Evolutionary conservation across 306 rosid genomes (phyloP).

Genomic region (Ziziphus jujuba): DNA sequence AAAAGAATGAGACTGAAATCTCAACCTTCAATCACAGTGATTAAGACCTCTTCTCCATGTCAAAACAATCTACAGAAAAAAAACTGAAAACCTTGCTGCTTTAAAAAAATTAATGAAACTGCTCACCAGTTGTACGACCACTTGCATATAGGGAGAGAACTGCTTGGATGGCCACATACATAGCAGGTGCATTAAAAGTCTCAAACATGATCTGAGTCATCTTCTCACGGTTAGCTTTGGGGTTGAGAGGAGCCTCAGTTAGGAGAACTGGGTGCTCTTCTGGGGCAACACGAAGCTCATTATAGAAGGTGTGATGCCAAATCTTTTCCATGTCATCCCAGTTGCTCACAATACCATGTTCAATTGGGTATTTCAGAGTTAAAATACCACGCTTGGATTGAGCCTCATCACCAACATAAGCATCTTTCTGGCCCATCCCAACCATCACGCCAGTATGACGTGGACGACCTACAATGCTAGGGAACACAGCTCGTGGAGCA

Average conservation of each 20-base stretch:
- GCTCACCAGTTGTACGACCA: conserved; percentile 98
- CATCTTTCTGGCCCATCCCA: conserved; percentile 99
- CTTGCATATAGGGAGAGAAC: conserved; percentile 97
- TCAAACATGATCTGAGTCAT: conserved; percentile 99
- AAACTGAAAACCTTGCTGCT: conserved; percentile 13
- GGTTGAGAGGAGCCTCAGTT: conserved; percentile 98
- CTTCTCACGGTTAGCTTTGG: conserved; percentile 97
- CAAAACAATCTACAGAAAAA: neutral
- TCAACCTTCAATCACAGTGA: neutral
- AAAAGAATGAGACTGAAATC: neutral
- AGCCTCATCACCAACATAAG: conserved; percentile 99
- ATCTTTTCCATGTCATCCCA: conserved; percentile 99
- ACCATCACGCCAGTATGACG: conserved; percentile 99
- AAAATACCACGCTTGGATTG: conserved; percentile 96
- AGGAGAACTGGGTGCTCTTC: conserved; percentile 98
- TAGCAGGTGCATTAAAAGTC: conserved; percentile 95
- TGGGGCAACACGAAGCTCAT: conserved; percentile 98
- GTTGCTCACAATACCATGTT: conserved; percentile 97
- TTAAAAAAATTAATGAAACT: conserved; percentile 5
- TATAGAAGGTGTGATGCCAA: conserved; percentile 99
- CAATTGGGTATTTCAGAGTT: conserved; percentile 93
- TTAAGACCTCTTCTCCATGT: neutral
- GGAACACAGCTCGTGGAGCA: conserved; percentile 99
- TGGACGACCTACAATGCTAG: conserved; percentile 98
- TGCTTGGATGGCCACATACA: conserved; percentile 99